Evolutionary conservation across 2,329 filamentous ascomycete species (phyloP).

Genomic region (Penicillium sp.): DNA sequence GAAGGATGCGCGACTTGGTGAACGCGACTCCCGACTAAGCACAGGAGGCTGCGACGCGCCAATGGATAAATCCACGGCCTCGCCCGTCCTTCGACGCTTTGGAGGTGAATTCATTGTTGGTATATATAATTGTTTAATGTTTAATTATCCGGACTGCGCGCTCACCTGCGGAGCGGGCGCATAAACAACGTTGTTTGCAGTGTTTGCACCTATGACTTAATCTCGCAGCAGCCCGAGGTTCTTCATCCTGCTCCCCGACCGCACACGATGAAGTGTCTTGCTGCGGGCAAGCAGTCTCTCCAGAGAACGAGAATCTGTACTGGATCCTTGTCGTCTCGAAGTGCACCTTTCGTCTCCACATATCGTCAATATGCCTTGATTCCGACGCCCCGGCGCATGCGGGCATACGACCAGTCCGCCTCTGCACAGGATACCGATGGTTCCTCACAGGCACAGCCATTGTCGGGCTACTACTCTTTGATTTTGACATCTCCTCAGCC

Average conservation of each 20-base stretch:
- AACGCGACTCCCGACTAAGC: conserved; percentile 34
- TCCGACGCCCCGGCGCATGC: conserved; percentile 31
- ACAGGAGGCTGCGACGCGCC: conserved; percentile 46
- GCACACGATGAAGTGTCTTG: conserved; percentile 38
- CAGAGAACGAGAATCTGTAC: conserved; percentile 13
- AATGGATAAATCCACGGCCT: conserved; percentile 55
- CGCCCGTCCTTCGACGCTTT: conserved; percentile 69
- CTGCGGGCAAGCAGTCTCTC: conserved; percentile 30
- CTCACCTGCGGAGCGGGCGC: conserved; percentile 17
- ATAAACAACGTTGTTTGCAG: conserved; percentile 42
- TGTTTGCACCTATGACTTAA: conserved; percentile 50
- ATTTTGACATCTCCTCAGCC: conserved; percentile 44
- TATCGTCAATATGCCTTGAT: conserved; percentile 30
- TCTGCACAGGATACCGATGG: conserved; percentile 18
- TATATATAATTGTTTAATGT: not conserved
- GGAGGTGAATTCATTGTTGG: conserved; percentile 57
- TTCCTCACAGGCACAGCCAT: conserved; percentile 45
- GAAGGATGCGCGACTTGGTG: conserved; percentile 61
- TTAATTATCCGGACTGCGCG: conserved; percentile 43
- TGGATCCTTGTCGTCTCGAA: not conserved
- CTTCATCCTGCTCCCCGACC: conserved; percentile 20
- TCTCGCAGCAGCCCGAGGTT: conserved; percentile 21
- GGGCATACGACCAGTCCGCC: conserved; percentile 23
- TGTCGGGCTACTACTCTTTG: conserved; percentile 54
- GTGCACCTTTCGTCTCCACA: conserved; percentile 8